These are phyloP conservation scores for Phytophthora colocasiae DNA, from an alignment of 352 stramenopile genomes.

Conservation along the genomic window DNA sequence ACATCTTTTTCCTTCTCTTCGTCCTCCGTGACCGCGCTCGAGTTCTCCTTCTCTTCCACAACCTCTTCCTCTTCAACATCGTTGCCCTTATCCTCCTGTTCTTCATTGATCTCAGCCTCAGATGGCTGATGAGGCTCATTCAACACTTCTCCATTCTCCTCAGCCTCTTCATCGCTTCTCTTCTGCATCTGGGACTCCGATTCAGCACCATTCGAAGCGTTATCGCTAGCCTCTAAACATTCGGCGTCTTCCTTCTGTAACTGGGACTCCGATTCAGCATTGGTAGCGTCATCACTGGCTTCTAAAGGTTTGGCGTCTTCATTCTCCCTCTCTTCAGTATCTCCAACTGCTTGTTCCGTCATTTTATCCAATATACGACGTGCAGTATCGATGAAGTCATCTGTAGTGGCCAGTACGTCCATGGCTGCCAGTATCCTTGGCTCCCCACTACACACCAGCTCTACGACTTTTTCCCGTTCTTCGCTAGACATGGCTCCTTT, in stretches of 20 bases:
- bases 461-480: constrained; percentile 38
- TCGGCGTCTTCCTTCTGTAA: neutral
- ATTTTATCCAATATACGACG: constrained; percentile 43
- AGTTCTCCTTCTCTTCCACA: constrained; percentile 3
- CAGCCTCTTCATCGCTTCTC: neutral
- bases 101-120: constrained; percentile 3
- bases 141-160: neutral
- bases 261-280: neutral
- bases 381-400: constrained; percentile 70
- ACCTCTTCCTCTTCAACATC: constrained; percentile 5
- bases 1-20: neutral
- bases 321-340: neutral
- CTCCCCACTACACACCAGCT: constrained; percentile 41
- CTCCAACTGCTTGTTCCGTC: constrained; percentile 7
- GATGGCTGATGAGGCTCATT: neutral
- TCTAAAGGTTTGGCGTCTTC: neutral
- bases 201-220: constrained; percentile 3
- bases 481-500: constrained; percentile 34
- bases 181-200: neutral
- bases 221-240: neutral
- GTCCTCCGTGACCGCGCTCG: neutral
- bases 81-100: constrained; percentile 1
- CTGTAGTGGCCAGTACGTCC: constrained; percentile 57
- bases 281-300: neutral
- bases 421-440: constrained; percentile 58